A percentile compares a stretch with the other conserved stretches of the same genome.
Conservation (phyloP, 495 filamentous ascomycete genomes). For the Venustampulla echinocandica region DNA sequence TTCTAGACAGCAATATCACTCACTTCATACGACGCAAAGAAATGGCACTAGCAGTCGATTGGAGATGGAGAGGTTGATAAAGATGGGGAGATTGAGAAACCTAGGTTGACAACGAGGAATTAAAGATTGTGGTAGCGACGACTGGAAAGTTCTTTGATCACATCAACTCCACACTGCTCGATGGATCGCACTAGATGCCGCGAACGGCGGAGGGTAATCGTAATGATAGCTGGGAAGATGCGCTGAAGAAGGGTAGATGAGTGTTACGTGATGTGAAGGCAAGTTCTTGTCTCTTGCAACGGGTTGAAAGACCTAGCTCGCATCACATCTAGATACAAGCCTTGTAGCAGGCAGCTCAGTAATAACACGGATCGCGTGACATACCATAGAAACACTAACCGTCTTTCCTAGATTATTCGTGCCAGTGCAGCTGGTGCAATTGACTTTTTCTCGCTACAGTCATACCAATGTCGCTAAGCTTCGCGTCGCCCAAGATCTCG, state of each 20-base stretch:
- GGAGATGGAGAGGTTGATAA: not conserved
- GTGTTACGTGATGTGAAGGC: too few species aligned
- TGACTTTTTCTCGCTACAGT: constrained; percentile 9
- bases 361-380: too few species aligned
- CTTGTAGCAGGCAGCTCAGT: too few species aligned
- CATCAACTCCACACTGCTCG: not conserved
- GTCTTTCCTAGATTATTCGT: too few species aligned
- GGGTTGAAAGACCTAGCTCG: too few species aligned
- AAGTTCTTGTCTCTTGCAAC: too few species aligned
- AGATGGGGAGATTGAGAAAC: not conserved
- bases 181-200: not conserved
- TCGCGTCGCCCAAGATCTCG: constrained; percentile 33
- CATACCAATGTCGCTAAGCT: constrained; percentile 9
- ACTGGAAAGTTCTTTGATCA: not conserved
- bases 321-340: too few species aligned
- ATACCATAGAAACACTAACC: too few species aligned
- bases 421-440: too few species aligned
- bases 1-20: not conserved
- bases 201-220: not conserved
- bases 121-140: not conserved
- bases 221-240: not conserved
- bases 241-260: not conserved
- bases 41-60: not conserved
- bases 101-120: not conserved
- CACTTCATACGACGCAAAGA: not conserved